phyloP scores from a whole-genome alignment of 78 protist genomes.

The Guillardia theta region DNA sequence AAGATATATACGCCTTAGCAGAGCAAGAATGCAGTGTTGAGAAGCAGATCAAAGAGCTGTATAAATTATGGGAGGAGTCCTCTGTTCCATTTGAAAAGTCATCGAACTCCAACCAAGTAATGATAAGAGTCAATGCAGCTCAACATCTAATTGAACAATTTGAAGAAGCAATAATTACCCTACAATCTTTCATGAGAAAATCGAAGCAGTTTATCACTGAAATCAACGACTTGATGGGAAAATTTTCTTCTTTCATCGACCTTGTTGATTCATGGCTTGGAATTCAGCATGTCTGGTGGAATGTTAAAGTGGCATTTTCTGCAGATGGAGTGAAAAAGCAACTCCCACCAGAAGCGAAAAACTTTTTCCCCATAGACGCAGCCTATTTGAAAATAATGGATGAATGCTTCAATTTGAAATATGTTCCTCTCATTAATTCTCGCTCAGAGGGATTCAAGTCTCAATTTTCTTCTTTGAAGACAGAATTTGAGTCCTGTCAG shows the following conservation, averaged over 20 bases:
- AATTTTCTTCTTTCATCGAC: background rate
- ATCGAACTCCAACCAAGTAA: too few species aligned
- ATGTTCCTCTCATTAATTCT: slow-evolving; percentile 44
- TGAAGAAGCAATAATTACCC: too few species aligned
- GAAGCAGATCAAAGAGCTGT: background rate
- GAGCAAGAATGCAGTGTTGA: slow-evolving; percentile 61
- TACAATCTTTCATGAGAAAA: too few species aligned
- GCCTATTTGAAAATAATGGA: slow-evolving; percentile 66
- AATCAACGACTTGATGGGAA: background rate
- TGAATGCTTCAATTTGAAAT: slow-evolving; percentile 40
- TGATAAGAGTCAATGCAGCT: too few species aligned
- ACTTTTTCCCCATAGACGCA: slow-evolving; percentile 42
- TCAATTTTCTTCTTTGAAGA: background rate
- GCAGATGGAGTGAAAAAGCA: slow-evolving; percentile 59
- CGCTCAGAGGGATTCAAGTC: background rate
- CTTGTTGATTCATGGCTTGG: background rate
- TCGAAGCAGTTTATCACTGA: too few species aligned
- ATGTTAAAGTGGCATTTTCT: background rate
- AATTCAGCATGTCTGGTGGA: background rate
- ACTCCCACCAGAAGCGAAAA: slow-evolving; percentile 85
- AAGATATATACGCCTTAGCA: background rate
- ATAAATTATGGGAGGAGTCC: slow-evolving; percentile 47
- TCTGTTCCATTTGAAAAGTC: slow-evolving; percentile 37
- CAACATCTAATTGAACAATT: too few species aligned
- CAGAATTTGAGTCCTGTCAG: slow-evolving; percentile 69